Base-by-base conservation (phyloP, 306 rosid species). In the Calophaca sinica region DNA sequence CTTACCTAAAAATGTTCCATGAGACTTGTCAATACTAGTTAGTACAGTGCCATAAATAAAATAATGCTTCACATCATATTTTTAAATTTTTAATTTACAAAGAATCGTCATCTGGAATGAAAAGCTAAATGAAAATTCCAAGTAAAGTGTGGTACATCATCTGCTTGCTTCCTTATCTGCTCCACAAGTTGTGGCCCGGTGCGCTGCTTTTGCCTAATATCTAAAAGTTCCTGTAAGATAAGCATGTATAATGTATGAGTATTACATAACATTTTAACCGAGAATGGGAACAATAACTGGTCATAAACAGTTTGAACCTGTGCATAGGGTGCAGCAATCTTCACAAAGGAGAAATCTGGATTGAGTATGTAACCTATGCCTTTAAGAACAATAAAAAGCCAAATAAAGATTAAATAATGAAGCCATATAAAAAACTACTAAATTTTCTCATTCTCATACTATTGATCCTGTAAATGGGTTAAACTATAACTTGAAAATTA, bases 311-410 rank as follows among this genome's bases (percentile, higher is more conserved):
- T 36, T 11, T 62, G 31, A 76, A 94, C 97, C 96, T 94, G 97
- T 0, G 97, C 99, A 90, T 88, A 94, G 6, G 99, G 99, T 31
- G 99, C 96, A 20, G 96, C 99, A 68, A 92, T 89, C 88, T 94
- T 90, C 61, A 83, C 99, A 44, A 94, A 94, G 44, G 99, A 92
- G 80, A 94, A 94, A 75, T 87, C 83, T 68, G 91, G 89, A 89
- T 87, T 84, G 15, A 94, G 96, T 10, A 57, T 80, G 86, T 90
- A 90, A 58, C 99, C 96, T 77, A 94, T 85, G 83, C 97, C 93
- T 92, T 85, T 15, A 71, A 78, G 53, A 51, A 68, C 36, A 78
- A 14, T 52, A 33, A 62, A 74, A 36, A 32, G 73, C 32, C 54
- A 70, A 61, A 32, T 12, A 2, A 35, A 38, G 46, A 65, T 53